These are phyloP conservation scores for Clonostachys chloroleuca DNA, from an alignment of 2,329 filamentous ascomycete genomes.

Conservation along the genomic window DNA sequence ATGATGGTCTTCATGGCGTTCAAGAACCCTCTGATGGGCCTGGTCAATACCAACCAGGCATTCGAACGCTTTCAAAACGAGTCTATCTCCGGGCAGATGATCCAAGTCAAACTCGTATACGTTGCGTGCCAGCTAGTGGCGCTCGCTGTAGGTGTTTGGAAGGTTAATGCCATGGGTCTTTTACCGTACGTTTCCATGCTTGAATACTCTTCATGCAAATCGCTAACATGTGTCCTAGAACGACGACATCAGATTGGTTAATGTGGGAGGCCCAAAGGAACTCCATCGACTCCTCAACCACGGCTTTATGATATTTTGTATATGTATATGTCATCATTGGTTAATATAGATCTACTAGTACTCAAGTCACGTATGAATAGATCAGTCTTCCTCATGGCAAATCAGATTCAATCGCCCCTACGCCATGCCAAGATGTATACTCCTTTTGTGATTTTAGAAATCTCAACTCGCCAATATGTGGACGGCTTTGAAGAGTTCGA, in stretches of 20 bases:
- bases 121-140: constrained; percentile 82
- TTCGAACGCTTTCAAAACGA: constrained; percentile 89
- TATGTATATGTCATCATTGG: too few species aligned
- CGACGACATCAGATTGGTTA: constrained; percentile 94
- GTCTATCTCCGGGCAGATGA: constrained; percentile 65
- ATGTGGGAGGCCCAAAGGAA: constrained; percentile 83
- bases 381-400: background rate
- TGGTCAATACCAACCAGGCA: constrained; percentile 78
- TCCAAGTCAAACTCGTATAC: constrained; percentile 84
- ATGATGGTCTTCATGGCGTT: constrained; percentile 99
- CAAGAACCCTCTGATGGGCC: constrained; percentile 87
- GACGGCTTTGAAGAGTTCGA: too few species aligned
- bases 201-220: background rate
- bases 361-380: background rate
- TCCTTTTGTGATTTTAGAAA: too few species aligned
- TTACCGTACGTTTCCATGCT: constrained; percentile 59
- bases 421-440: too few species aligned
- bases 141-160: constrained; percentile 86
- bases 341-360: background rate
- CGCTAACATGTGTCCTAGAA: constrained; percentile 44
- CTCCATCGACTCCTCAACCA: constrained; percentile 61
- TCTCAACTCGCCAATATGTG: too few species aligned
- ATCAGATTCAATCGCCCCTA: too few species aligned
- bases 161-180: constrained; percentile 93
- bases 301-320: constrained; percentile 42